phyloP scores from a whole-genome alignment of 352 stramenopile genomes.

The Pythium plurisporium region DNA sequence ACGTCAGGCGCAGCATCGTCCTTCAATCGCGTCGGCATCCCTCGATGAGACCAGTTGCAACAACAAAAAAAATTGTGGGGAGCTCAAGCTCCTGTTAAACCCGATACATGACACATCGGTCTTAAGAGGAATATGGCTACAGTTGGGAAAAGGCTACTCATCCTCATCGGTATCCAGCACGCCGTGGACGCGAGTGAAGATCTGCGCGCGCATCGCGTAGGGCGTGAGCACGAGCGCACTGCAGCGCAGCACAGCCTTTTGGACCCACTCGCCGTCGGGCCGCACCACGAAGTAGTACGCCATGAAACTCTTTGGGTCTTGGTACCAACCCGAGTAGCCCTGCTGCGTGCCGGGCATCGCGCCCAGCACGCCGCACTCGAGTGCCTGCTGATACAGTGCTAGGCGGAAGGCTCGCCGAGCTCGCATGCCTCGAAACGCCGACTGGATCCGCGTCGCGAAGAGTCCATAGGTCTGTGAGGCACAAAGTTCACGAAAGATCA shows the following conservation, averaged over 20 bases:
- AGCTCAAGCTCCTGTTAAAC: too few species aligned
- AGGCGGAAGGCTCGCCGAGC: slow-evolving; percentile 48
- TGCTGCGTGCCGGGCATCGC: slow-evolving; percentile 67
- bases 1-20: background rate
- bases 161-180: background rate
- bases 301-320: slow-evolving; percentile 66
- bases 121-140: slow-evolving; percentile 24
- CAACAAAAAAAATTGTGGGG: too few species aligned
- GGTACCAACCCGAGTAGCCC: slow-evolving; percentile 65
- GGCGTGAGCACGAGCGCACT: slow-evolving; percentile 50
- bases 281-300: slow-evolving; percentile 74
- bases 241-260: slow-evolving; percentile 57
- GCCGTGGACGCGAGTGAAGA: slow-evolving; percentile 28
- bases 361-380: slow-evolving; percentile 58
- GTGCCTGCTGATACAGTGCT: slow-evolving; percentile 59
- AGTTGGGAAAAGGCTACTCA: too few species aligned
- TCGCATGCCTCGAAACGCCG: slow-evolving; percentile 46
- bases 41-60: too few species aligned
- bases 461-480: slow-evolving; percentile 9
- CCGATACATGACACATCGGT: background rate
- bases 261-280: slow-evolving; percentile 52
- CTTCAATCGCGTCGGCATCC: background rate
- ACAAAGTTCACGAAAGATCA: background rate
- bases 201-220: slow-evolving; percentile 60
- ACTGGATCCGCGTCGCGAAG: slow-evolving; percentile 44